Conservation (phyloP, 768 basidiomycete genomes). For the Boletellus ananiceps region DNA sequence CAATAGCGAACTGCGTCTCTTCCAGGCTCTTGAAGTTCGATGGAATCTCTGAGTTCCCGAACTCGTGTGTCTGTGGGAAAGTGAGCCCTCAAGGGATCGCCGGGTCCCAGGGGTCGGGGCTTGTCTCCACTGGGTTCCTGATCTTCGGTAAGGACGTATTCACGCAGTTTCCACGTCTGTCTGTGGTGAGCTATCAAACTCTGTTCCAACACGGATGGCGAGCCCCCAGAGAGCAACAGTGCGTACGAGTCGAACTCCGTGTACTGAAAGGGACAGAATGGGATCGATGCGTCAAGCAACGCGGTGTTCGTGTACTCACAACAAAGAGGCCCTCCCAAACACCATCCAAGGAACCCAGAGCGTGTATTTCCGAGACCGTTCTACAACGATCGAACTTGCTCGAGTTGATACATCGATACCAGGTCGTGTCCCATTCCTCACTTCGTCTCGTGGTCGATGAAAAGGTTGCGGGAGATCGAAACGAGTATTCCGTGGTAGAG, state of each 20-base stretch:
- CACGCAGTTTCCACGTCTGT: slow-evolving; percentile 86
- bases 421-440: slow-evolving; percentile 67
- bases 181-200: slow-evolving; percentile 77
- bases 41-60: slow-evolving; percentile 43
- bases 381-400: slow-evolving; percentile 30
- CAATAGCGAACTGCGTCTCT: slow-evolving; percentile 29
- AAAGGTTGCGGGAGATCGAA: slow-evolving; percentile 14
- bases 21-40: slow-evolving; percentile 46
- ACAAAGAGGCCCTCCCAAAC: slow-evolving; percentile 79
- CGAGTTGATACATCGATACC: slow-evolving; percentile 51
- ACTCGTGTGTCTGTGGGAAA: slow-evolving; percentile 52
- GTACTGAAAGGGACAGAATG: slow-evolving; percentile 43
- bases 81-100: slow-evolving; percentile 60
- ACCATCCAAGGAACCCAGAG: slow-evolving; percentile 67
- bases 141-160: slow-evolving; percentile 56
- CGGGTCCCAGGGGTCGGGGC: slow-evolving; percentile 42
- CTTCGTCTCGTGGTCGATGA: slow-evolving; percentile 25
- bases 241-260: slow-evolving; percentile 84
- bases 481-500: not conserved
- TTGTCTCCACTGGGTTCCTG: slow-evolving; percentile 10
- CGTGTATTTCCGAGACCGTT: slow-evolving; percentile 45
- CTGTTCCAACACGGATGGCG: slow-evolving; percentile 62
- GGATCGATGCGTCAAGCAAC: not conserved
- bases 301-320: slow-evolving; percentile 38
- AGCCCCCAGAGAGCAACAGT: slow-evolving; percentile 62